Conservation (phyloP, 768 basidiomycete genomes). For the Rhodotorula paludigena region DNA sequence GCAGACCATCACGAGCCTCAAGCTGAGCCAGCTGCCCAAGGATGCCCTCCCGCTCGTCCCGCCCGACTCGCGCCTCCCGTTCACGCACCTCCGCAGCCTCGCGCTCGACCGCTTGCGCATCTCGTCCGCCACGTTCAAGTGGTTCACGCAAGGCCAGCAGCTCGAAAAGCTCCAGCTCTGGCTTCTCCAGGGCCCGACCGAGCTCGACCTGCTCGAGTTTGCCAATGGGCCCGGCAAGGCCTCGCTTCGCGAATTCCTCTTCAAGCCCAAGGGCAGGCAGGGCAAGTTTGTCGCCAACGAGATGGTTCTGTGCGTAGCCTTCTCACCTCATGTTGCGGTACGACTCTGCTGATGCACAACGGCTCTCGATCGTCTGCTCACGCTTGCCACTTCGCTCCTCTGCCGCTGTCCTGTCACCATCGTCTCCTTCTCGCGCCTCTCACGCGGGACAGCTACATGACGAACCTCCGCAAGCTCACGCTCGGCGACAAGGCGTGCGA, state of each 20-base stretch:
- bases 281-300: conserved; percentile 1
- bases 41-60: background rate
- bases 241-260: conserved; percentile 11
- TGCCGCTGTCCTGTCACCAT: too few relatives aligned
- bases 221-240: background rate
- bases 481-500: conserved; percentile 22
- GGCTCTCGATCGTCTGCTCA: too few relatives aligned
- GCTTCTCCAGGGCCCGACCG: background rate
- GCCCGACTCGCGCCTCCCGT: background rate
- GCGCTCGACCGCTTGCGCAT: background rate
- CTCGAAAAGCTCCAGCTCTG: background rate
- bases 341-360: too few relatives aligned
- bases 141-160: background rate
- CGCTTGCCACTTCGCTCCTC: too few relatives aligned
- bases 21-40: background rate
- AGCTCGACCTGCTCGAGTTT: background rate
- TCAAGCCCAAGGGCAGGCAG: conserved; percentile 11
- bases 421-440: too few relatives aligned
- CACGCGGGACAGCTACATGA: background rate
- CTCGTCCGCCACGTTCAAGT: background rate
- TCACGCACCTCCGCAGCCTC: background rate
- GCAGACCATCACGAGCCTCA: background rate
- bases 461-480: conserved; percentile 7
- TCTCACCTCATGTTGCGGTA: too few relatives aligned
- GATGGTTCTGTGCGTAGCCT: background rate